Evolutionary conservation across 805 yeast genomes (phyloP).

Genomic region (Kregervanrija delftensis): DNA sequence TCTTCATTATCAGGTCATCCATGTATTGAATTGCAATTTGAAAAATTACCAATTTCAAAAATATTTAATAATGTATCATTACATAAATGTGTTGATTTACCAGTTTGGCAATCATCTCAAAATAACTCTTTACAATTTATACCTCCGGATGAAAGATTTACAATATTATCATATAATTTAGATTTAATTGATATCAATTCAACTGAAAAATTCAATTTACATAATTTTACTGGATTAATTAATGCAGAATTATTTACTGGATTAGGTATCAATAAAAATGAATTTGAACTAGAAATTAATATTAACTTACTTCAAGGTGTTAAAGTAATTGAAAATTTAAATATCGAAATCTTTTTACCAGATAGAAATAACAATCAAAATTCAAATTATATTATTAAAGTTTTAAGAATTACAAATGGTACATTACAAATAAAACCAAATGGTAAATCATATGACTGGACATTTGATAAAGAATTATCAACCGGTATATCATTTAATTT

Average conservation of each 20-base stretch:
- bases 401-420: constrained; percentile 67
- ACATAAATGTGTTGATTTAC: constrained; percentile 61
- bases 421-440: constrained; percentile 51
- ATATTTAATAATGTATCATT: constrained; percentile 30
- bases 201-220: constrained; percentile 11
- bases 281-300: constrained; percentile 54
- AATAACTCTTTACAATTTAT: constrained; percentile 55
- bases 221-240: constrained; percentile 44
- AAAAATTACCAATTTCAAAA: constrained; percentile 36
- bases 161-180: constrained; percentile 55
- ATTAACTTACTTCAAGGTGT: constrained; percentile 40
- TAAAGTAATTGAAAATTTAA: constrained; percentile 40
- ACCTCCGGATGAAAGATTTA: constrained; percentile 82
- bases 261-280: constrained; percentile 45
- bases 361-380: constrained; percentile 1
- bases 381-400: constrained; percentile 35
- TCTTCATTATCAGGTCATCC: constrained; percentile 79
- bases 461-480: constrained; percentile 47
- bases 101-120: constrained; percentile 36
- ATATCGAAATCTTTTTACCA: constrained; percentile 30
- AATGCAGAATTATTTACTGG: constrained; percentile 47
- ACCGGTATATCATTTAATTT: constrained; percentile 65
- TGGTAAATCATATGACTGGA: constrained; percentile 56
- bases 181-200: constrained; percentile 34
- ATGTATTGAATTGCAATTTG: constrained; percentile 51